Evolutionary conservation across 139 green algal genomes (phyloP).

Genomic region (Dunaliella primolecta): DNA sequence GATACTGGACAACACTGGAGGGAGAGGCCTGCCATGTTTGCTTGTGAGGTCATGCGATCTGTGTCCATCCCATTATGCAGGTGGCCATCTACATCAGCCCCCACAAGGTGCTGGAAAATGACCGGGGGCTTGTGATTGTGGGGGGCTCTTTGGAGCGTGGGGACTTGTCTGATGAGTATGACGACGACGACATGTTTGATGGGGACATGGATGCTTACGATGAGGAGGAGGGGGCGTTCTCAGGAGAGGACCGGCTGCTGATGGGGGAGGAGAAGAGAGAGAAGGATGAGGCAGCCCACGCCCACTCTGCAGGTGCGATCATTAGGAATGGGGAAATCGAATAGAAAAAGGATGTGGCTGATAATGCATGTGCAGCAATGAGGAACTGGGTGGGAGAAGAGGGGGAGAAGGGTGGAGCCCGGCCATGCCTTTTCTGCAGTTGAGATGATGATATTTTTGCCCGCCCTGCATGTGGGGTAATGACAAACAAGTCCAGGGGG

Average conservation of each 20-base stretch:
- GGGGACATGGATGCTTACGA: background rate
- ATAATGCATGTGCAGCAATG: no score
- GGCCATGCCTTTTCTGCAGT: no score
- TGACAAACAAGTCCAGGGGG: no score
- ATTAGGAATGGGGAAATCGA: background rate
- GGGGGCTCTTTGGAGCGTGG: slow-evolving; percentile 45
- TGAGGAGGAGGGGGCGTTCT: background rate
- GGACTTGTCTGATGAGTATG: slow-evolving; percentile 36
- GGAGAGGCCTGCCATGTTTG: no score
- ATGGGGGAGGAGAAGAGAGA: slow-evolving; percentile 42
- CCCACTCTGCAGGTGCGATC: slow-evolving; percentile 31
- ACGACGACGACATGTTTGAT: slow-evolving; percentile 6
- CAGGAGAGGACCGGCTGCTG: slow-evolving; percentile 44
- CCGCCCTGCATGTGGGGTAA: no score
- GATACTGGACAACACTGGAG: no score
- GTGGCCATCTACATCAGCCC: slow-evolving; percentile 75
- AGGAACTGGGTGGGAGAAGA: no score
- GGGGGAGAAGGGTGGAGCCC: no score
- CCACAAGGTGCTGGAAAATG: slow-evolving; percentile 56
- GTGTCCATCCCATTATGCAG: no score
- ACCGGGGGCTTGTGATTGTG: slow-evolving; percentile 83
- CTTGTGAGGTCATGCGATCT: no score
- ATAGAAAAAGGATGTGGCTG: background rate
- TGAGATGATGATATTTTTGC: no score
- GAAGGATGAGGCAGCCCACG: slow-evolving; percentile 26